A percentile compares a stretch with the other conserved stretches of the same genome.
Conservation (phyloP, 345 rosid species). For the Lumnitzera littorea region DNA sequence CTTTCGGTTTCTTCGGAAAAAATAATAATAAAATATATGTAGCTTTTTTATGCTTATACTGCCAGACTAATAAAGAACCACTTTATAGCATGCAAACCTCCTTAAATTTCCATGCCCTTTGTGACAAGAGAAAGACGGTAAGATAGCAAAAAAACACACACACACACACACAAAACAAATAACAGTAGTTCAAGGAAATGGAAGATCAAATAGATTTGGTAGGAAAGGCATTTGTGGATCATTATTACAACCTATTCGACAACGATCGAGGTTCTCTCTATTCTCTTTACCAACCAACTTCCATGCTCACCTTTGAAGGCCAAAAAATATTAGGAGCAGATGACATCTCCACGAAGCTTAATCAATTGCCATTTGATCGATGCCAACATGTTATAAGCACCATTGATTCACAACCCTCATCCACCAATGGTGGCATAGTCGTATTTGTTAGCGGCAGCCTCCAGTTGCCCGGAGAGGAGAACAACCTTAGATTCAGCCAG, state of each 20-base stretch:
- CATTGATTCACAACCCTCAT: constrained; percentile 66
- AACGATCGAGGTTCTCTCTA: constrained; percentile 41
- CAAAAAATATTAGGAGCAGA: constrained; percentile 47
- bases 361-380: constrained; percentile 58
- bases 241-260: constrained; percentile 70
- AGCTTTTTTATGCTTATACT: too few relatives aligned
- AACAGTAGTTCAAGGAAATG: not conserved
- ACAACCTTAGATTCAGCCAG: constrained; percentile 71
- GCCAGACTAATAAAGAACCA: too few relatives aligned
- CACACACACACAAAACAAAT: not conserved
- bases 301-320: constrained; percentile 84
- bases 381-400: constrained; percentile 63
- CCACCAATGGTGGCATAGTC: constrained; percentile 46
- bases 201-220: constrained; percentile 57
- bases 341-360: constrained; percentile 54
- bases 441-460: constrained; percentile 81
- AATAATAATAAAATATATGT: too few relatives aligned
- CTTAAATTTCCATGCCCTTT: too few relatives aligned
- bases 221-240: constrained; percentile 71
- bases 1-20: too few relatives aligned
- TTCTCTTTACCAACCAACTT: constrained; percentile 50
- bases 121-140: too few relatives aligned
- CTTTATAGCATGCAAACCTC: too few relatives aligned
- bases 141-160: too few relatives aligned
- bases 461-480: constrained; percentile 60